These are phyloP conservation scores for Naganishia randhawae DNA, from an alignment of 768 basidiomycete genomes.

Conservation along the genomic window DNA sequence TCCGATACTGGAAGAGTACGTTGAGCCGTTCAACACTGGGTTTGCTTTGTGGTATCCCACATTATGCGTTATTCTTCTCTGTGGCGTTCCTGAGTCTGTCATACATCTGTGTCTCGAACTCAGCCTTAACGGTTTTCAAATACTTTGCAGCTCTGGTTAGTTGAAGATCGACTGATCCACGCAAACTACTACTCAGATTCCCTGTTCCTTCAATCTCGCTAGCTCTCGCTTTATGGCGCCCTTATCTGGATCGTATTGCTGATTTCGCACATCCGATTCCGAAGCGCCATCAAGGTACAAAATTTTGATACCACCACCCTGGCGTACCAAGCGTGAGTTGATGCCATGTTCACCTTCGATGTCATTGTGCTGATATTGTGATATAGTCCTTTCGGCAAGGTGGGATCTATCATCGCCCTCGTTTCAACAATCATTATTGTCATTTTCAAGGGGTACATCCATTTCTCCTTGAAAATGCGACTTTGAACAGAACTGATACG, in stretches of 20 bases:
- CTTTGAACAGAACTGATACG: background rate
- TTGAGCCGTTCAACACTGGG: no score
- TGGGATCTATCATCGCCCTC: slow-evolving; percentile 65
- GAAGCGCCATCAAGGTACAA: slow-evolving; percentile 43
- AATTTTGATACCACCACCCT: slow-evolving; percentile 55
- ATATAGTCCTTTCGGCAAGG: slow-evolving; percentile 55
- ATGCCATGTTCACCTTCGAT: background rate
- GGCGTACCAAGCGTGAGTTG: slow-evolving; percentile 47
- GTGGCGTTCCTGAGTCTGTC: slow-evolving; percentile 56
- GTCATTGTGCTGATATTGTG: background rate
- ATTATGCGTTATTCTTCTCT: slow-evolving; percentile 42
- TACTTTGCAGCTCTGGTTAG: slow-evolving; percentile 17
- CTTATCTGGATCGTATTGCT: slow-evolving; percentile 20
- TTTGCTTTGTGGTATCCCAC: slow-evolving; percentile 55
- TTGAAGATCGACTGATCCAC: background rate
- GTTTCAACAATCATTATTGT: slow-evolving; percentile 62
- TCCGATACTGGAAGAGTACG: slow-evolving; percentile 33
- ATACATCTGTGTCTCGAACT: slow-evolving; percentile 65
- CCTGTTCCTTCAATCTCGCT: background rate
- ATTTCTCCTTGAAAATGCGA: background rate
- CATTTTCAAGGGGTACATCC: slow-evolving; percentile 54
- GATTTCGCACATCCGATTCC: slow-evolving; percentile 29
- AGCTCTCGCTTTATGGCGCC: slow-evolving; percentile 17
- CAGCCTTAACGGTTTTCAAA: slow-evolving; percentile 31
- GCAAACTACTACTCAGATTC: background rate